A percentile compares a stretch with the other conserved stretches of the same genome.
These are phyloP conservation scores for Blastomyces silverae DNA, from an alignment of 2,329 filamentous ascomycete genomes.

Conservation along the genomic window DNA sequence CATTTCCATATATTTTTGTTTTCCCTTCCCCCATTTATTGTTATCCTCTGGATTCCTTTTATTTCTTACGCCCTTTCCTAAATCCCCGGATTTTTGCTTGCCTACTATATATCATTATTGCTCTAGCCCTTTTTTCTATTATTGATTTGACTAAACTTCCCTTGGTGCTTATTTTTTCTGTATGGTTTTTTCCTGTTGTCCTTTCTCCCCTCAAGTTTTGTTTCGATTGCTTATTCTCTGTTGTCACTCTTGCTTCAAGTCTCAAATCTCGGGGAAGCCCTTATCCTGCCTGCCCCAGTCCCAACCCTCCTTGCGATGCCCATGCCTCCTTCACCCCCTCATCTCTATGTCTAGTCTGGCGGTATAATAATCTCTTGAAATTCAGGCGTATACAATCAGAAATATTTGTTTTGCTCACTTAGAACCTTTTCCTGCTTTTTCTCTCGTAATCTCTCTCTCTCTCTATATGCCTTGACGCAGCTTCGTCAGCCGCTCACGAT, in stretches of 20 bases:
- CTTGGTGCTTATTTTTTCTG: neutral
- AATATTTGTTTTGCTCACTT: neutral
- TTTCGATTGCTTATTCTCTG: neutral
- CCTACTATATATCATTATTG: neutral
- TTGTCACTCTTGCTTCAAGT: neutral
- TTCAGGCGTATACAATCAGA: slow-evolving; percentile 10
- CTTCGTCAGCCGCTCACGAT: no score
- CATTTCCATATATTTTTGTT: slow-evolving; percentile 4
- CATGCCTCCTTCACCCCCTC: neutral
- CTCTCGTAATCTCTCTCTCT: neutral
- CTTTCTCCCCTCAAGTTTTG: no score
- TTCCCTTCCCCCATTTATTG: neutral
- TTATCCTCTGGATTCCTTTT: neutral
- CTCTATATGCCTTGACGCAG: no score
- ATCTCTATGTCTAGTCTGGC: slow-evolving; percentile 1
- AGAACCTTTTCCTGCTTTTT: neutral
- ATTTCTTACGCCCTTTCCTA: neutral
- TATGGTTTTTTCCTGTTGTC: neutral
- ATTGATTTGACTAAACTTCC: neutral
- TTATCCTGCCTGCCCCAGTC: no score
- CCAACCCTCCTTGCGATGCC: neutral
- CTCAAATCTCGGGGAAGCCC: neutral
- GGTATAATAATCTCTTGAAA: slow-evolving; percentile 9
- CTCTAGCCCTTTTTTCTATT: neutral
- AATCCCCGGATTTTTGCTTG: neutral